Conservation (phyloP, 768 basidiomycete genomes). For the Agaricus blazei region DNA sequence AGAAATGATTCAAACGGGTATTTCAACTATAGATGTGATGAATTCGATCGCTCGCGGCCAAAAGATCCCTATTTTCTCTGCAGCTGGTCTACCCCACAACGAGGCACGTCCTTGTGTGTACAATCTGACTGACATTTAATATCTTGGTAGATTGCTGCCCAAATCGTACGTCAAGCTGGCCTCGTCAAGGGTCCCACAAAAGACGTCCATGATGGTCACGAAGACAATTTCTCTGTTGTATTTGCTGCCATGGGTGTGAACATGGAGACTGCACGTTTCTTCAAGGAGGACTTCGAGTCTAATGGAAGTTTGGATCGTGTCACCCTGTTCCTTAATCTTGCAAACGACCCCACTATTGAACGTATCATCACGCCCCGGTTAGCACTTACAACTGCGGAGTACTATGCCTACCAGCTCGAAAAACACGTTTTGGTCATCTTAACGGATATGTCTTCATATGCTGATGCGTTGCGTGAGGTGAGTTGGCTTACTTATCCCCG, state of each 20-base stretch:
- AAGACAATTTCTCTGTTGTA: slow-evolving; percentile 99
- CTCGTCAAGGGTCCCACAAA: slow-evolving; percentile 95
- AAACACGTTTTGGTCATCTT: slow-evolving; percentile 99
- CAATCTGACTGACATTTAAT: slow-evolving; percentile 1
- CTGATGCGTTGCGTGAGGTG: slow-evolving; percentile 92
- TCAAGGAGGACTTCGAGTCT: slow-evolving; percentile 99
- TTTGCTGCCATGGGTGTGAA: slow-evolving; percentile 99
- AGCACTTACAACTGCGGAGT: slow-evolving; percentile 96
- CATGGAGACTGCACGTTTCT: slow-evolving; percentile 99
- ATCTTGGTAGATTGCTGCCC: slow-evolving; percentile 82
- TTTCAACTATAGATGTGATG: slow-evolving; percentile 97
- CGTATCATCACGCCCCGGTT: slow-evolving; percentile 99
- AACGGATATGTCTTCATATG: slow-evolving; percentile 99
- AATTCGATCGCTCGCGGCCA: slow-evolving; percentile 99
- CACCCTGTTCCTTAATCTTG: slow-evolving; percentile 96
- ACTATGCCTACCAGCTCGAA: slow-evolving; percentile 99
- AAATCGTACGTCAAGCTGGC: slow-evolving; percentile 99
- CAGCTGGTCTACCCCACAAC: slow-evolving; percentile 97
- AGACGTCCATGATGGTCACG: slow-evolving; percentile 96
- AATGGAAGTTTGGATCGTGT: slow-evolving; percentile 97
- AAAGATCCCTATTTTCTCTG: slow-evolving; percentile 99
- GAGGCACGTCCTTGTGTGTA: slow-evolving; percentile 51
- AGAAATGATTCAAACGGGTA: slow-evolving; percentile 99
- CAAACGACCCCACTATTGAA: slow-evolving; percentile 99
- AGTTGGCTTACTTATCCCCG: slow-evolving; percentile 20